Evolutionary conservation across 305 asterid genomes (phyloP).

Genomic region (Fraxinus albicans): DNA sequence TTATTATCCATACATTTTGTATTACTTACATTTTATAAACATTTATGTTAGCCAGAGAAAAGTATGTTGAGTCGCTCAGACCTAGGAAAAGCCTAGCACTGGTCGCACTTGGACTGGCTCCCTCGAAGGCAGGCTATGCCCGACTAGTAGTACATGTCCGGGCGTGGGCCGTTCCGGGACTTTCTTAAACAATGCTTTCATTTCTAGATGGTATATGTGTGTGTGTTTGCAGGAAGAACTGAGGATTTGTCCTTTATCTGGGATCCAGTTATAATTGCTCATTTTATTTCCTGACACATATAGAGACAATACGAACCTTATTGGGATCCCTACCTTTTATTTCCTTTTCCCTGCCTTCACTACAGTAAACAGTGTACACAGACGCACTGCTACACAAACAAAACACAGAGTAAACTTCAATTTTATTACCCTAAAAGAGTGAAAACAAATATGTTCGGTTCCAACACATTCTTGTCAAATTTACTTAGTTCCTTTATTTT

Average conservation of each 20-base stretch:
- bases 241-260: constrained; percentile 16
- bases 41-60: background rate
- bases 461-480: background rate
- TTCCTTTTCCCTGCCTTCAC: background rate
- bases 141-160: background rate
- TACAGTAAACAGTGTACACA: background rate
- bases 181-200: background rate
- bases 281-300: background rate
- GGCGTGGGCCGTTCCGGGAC: background rate
- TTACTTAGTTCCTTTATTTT: too few relatives aligned
- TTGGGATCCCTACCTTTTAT: constrained; percentile 2
- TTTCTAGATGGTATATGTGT: background rate
- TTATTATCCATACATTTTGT: too few relatives aligned
- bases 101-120: background rate
- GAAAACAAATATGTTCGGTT: background rate
- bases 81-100: background rate
- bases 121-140: background rate
- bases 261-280: constrained; percentile 23
- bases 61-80: background rate
- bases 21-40: too few relatives aligned
- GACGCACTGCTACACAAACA: background rate
- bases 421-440: background rate
- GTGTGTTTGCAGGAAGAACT: background rate
- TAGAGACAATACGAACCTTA: constrained; percentile 22
- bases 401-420: background rate